These are phyloP conservation scores for Colletotrichum coccodes DNA, from an alignment of 2,329 filamentous ascomycete species.

Conservation along the genomic window DNA sequence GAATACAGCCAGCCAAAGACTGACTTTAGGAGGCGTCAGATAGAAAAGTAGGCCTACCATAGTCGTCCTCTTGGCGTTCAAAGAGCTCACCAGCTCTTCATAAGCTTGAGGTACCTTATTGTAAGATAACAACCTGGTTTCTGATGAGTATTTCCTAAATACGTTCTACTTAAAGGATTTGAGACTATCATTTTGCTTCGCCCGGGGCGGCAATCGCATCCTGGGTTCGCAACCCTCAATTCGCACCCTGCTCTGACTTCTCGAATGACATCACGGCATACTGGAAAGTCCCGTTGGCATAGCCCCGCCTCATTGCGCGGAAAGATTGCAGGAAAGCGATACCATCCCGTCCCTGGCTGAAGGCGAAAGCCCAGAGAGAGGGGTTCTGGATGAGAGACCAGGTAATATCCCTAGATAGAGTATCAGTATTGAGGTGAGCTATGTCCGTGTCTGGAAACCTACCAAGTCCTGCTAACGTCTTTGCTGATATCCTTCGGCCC, in stretches of 20 bases:
- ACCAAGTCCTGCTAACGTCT: conserved; percentile 70
- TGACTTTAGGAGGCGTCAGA: no score
- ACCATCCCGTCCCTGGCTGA: conserved; percentile 68
- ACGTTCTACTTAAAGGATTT: background rate
- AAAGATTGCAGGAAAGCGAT: conserved; percentile 71
- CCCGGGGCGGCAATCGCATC: background rate
- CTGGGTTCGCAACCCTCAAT: background rate
- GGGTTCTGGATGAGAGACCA: conserved; percentile 69
- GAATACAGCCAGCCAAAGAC: no score
- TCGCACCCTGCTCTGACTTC: conserved; percentile 44
- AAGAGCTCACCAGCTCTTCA: background rate
- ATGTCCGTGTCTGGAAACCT: conserved; percentile 34
- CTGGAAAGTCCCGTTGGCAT: conserved; percentile 66
- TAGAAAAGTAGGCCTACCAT: no score
- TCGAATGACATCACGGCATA: conserved; percentile 69
- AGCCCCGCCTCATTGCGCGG: conserved; percentile 69
- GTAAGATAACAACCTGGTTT: no score
- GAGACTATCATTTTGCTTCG: background rate
- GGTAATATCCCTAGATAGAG: conserved; percentile 64
- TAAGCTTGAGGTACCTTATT: no score
- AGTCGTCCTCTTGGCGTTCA: background rate
- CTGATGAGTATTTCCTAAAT: no score
- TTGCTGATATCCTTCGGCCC: conserved; percentile 66
- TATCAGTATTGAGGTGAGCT: background rate
- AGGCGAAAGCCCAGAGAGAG: conserved; percentile 69